These are phyloP conservation scores for Globisporangium middletonii DNA, from an alignment of 352 stramenopile species.

Conservation along the genomic window DNA sequence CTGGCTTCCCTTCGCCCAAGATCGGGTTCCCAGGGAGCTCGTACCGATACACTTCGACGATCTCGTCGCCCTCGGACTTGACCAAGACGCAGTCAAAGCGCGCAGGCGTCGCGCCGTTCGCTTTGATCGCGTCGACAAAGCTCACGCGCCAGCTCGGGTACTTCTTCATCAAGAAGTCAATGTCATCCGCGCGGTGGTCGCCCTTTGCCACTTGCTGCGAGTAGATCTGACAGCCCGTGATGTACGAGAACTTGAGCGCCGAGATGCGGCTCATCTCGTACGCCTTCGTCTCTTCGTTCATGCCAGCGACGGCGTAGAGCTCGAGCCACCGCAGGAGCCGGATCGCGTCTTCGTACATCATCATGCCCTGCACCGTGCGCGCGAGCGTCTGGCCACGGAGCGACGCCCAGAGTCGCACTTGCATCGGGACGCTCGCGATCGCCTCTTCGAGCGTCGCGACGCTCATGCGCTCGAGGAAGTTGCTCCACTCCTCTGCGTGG, in stretches of 20 bases:
- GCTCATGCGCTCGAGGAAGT: constrained; percentile 82
- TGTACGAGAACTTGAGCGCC: constrained; percentile 85
- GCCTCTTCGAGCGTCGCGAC: constrained; percentile 66
- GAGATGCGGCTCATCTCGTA: constrained; percentile 83
- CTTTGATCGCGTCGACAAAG: constrained; percentile 77
- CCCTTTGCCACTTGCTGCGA: constrained; percentile 69
- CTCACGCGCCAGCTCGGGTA: constrained; percentile 86
- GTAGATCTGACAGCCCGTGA: constrained; percentile 87
- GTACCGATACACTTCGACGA: constrained; percentile 86
- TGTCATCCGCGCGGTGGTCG: constrained; percentile 81
- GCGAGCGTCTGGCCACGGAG: constrained; percentile 81
- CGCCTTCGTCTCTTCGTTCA: constrained; percentile 64
- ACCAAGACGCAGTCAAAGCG: constrained; percentile 77
- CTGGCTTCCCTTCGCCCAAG: constrained; percentile 80
- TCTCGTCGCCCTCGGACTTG: constrained; percentile 71
- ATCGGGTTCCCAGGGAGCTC: constrained; percentile 86
- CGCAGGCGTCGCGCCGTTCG: constrained; percentile 19
- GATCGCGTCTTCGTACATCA: constrained; percentile 87
- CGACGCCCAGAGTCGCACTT: constrained; percentile 82
- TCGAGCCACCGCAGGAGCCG: constrained; percentile 83
- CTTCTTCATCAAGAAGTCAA: constrained; percentile 85
- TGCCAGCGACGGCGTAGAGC: constrained; percentile 53
- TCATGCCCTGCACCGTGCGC: constrained; percentile 86
- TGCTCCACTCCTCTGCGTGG: constrained; percentile 85
- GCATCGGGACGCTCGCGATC: constrained; percentile 47